Conservation (phyloP, 1,139 yeast species). For the Casaregolazyma lundiana region DNA sequence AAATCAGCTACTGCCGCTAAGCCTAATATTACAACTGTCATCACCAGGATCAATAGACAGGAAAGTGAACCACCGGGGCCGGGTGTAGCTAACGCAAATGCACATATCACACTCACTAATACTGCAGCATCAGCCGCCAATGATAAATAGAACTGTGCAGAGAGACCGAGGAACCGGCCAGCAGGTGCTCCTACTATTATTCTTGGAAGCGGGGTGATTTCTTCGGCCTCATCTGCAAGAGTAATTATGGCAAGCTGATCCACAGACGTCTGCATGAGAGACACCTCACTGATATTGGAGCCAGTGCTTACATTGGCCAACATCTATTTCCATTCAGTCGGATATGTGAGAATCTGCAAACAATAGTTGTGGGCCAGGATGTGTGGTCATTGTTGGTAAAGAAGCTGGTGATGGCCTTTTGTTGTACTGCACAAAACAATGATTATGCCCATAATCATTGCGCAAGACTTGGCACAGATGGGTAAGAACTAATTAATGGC, state of each 20-base stretch:
- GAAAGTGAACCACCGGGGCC: not conserved
- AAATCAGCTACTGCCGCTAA: constrained; percentile 9
- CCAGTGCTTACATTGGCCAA: not conserved
- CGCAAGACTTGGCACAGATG: no score
- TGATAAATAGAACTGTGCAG: constrained; percentile 7
- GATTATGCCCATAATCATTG: no score
- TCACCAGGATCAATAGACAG: not conserved
- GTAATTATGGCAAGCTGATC: not conserved
- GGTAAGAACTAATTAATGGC: no score
- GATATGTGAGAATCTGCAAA: no score
- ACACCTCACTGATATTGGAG: not conserved
- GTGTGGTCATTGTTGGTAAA: not conserved
- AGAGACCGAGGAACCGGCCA: constrained; percentile 6
- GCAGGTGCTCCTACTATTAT: not conserved
- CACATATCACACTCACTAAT: constrained; percentile 1
- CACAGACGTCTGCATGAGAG: not conserved
- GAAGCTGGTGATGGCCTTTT: no score
- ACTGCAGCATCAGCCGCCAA: constrained; percentile 6
- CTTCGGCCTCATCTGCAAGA: not conserved
- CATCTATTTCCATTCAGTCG: not conserved
- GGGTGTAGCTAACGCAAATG: not conserved
- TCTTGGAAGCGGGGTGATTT: not conserved
- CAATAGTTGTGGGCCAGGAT: no score
- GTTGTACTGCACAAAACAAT: no score
- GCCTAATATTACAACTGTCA: constrained; percentile 1